Evolutionary conservation across 441 rosid species (phyloP).

Genomic region (Raphanus hybrid): DNA sequence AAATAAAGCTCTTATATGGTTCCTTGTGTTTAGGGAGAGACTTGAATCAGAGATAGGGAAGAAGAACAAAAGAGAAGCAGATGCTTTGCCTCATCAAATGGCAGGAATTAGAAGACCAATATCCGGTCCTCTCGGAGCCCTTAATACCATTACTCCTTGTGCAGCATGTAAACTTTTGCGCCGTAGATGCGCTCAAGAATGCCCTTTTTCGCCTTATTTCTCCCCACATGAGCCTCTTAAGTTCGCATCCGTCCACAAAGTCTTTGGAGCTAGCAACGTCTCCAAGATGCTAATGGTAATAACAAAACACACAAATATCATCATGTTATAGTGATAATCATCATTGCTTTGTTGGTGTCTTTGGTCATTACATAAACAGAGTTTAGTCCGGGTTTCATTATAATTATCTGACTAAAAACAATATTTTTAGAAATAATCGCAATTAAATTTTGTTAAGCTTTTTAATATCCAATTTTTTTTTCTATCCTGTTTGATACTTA

Average conservation of each 20-base stretch:
- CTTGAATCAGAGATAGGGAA: conserved; percentile 79
- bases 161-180: conserved; percentile 82
- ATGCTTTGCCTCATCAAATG: conserved; percentile 55
- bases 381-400: neutral
- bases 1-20: neutral
- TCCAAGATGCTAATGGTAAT: conserved; percentile 79
- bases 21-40: conserved; percentile 62
- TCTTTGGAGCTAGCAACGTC: conserved; percentile 84
- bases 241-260: conserved; percentile 77
- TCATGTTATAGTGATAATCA: neutral
- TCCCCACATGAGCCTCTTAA: conserved; percentile 80
- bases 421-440: no score
- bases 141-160: conserved; percentile 82
- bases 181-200: conserved; percentile 78
- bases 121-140: conserved; percentile 77
- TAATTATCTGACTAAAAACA: no score
- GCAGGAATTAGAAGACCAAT: conserved; percentile 75
- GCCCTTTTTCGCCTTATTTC: conserved; percentile 80
- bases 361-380: neutral
- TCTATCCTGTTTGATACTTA: no score
- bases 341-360: neutral
- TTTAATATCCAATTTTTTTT: no score
- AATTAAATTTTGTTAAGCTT: no score
- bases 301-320: conserved; percentile 10
- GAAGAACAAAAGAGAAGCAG: conserved; percentile 85